phyloP scores from a whole-genome alignment of 2,329 filamentous ascomycete species.

The Alternaria triticina region DNA sequence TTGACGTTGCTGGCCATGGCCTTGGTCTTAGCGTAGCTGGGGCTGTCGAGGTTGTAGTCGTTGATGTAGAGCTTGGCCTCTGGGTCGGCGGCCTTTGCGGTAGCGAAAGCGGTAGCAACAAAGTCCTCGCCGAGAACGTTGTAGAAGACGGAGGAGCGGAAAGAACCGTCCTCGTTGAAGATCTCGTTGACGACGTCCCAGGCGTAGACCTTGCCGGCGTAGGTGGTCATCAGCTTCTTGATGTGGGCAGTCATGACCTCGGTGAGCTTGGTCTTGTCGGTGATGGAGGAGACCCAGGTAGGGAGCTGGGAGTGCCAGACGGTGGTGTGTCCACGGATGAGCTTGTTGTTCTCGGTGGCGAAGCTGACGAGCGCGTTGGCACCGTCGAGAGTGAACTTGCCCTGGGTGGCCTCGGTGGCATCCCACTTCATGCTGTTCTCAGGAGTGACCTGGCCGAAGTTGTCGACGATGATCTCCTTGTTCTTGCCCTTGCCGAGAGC shows the following conservation, averaged over 20 bases:
- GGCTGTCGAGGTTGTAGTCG: conserved; percentile 68
- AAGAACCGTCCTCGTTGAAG: conserved; percentile 64
- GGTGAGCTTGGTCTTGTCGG: conserved; percentile 60
- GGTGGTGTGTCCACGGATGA: conserved; percentile 69
- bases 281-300: conserved; percentile 65
- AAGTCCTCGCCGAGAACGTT: conserved; percentile 73
- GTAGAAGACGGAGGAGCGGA: conserved; percentile 69
- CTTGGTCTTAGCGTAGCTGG: conserved; percentile 64
- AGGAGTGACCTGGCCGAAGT: conserved; percentile 70
- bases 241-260: conserved; percentile 66
- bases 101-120: conserved; percentile 72
- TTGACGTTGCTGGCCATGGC: conserved; percentile 66
- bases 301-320: conserved; percentile 64
- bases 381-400: conserved; percentile 62
- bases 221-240: conserved; percentile 62
- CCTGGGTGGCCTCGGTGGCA: conserved; percentile 56
- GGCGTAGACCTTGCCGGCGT: conserved; percentile 67
- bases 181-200: conserved; percentile 57
- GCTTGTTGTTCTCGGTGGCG: conserved; percentile 62
- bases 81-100: conserved; percentile 71
- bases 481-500: conserved; percentile 59
- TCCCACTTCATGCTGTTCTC: conserved; percentile 78
- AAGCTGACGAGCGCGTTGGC: conserved; percentile 68
- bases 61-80: conserved; percentile 76
- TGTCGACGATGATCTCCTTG: conserved; percentile 63